These are phyloP conservation scores for Saitozyma podzolica DNA, from an alignment of 768 basidiomycete species.

Conservation along the genomic window DNA sequence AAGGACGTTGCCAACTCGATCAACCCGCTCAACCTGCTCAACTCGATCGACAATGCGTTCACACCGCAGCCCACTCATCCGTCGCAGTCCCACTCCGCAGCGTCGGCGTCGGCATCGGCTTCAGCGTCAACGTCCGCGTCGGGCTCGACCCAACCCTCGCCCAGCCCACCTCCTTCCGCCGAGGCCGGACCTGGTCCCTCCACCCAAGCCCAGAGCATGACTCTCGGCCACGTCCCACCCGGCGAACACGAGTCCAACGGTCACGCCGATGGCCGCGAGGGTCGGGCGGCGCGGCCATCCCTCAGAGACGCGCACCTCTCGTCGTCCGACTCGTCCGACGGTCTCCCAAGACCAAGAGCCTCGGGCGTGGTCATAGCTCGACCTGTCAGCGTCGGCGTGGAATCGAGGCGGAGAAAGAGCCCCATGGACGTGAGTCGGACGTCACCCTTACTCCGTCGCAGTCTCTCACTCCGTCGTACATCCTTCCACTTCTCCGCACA, in stretches of 20 bases:
- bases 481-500: too few relatives aligned
- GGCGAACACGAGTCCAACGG: neutral
- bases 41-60: conserved; percentile 7
- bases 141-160: conserved; percentile 1
- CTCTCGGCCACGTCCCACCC: neutral
- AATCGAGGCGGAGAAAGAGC: conserved; percentile 5
- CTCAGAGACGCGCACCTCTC: conserved; percentile 2
- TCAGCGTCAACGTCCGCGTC: too few relatives aligned
- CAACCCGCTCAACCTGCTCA: conserved; percentile 30
- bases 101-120: neutral
- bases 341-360: too few relatives aligned
- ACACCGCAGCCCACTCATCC: conserved; percentile 5
- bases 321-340: conserved; percentile 24
- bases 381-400: neutral
- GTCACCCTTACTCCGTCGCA: too few relatives aligned
- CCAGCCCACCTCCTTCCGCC: conserved; percentile 5
- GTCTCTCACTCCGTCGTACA: too few relatives aligned
- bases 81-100: neutral
- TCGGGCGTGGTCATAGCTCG: too few relatives aligned
- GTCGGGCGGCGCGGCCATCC: neutral
- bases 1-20: conserved; percentile 19
- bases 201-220: conserved; percentile 9
- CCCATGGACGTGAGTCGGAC: conserved; percentile 13
- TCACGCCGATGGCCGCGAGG: neutral
- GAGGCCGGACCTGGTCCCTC: conserved; percentile 32